Percentiles rank a stretch among this genome's conserved stretches.
Evolutionary conservation across 129 eudicot genomes (phyloP).

Genomic region (Helianthus annuus): DNA sequence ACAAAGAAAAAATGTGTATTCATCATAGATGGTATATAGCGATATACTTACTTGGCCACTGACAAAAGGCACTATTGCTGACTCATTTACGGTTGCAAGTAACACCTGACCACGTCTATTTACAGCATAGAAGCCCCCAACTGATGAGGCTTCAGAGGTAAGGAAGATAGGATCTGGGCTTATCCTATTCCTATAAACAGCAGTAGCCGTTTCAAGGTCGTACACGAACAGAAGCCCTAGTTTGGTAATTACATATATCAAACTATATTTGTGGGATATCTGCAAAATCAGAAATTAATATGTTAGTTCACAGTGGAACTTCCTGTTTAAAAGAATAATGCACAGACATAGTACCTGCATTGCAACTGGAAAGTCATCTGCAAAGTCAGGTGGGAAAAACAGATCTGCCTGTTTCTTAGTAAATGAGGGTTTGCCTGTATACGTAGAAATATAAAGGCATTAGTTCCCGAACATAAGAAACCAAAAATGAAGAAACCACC

Average conservation of each 20-base stretch:
- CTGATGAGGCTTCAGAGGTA: slow-evolving; percentile 49
- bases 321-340: not conserved
- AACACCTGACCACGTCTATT: slow-evolving; percentile 74
- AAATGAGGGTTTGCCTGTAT: slow-evolving; percentile 80
- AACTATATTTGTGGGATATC: slow-evolving; percentile 85
- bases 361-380: slow-evolving; percentile 94
- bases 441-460: slow-evolving; percentile 15
- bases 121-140: slow-evolving; percentile 38
- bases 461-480: slow-evolving; percentile 10
- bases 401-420: slow-evolving; percentile 96
- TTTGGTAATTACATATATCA: slow-evolving; percentile 86
- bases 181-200: slow-evolving; percentile 90
- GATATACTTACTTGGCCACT: slow-evolving; percentile 76
- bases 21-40: slow-evolving; percentile 5
- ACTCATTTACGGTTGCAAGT: slow-evolving; percentile 90
- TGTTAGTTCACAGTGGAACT: slow-evolving; percentile 13
- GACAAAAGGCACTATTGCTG: slow-evolving; percentile 88
- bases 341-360: slow-evolving; percentile 71
- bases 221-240: slow-evolving; percentile 92
- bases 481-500: not conserved
- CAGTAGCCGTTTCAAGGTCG: slow-evolving; percentile 92
- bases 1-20: not conserved
- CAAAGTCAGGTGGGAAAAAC: slow-evolving; percentile 96
- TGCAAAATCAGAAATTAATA: slow-evolving; percentile 35
- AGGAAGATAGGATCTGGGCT: slow-evolving; percentile 95